Base-by-base conservation (phyloP, 2,329 filamentous ascomycete species). In the Botrytis byssoidea region DNA sequence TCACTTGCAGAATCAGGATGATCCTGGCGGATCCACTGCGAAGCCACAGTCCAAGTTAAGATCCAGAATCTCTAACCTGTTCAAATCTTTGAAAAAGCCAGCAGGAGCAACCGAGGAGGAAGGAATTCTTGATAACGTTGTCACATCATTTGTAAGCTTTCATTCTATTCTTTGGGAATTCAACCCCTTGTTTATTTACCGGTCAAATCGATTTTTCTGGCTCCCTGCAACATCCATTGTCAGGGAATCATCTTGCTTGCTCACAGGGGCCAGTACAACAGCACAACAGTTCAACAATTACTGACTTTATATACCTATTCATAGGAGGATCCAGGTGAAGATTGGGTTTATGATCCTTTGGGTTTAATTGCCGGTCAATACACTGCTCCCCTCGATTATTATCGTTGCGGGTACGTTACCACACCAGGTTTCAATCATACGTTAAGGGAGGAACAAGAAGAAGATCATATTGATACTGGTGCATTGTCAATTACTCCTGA, bases 1-100 rank as follows among this genome's bases (percentile, higher is more conserved):
- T 69, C 29, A 69, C 64, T 37, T 51, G 14, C 10, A 69, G 66
- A 42, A 64, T n/a, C 37, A 29, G 60, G 60, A 63, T 64, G n/a
- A 59, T 69, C 48, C 48, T 42, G 35, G 65, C 25, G 60, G 5
- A 40, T 37, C 66, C 18, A n/a, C n/a, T 7, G 25, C n/a, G 4
- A 69, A 44, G 48, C 65, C 65, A 55, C 25, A 29, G 29, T 46
- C 40, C n/a, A 55, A n/a, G 40, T n/a, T 57, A 16, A 32, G 37
- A 40, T 20, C 35, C 20, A 69, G 12, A 22, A 8, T 69, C 18
- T 69, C 48, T 22, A 22, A n/a, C 18, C 55, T 69, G 8, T 55
- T 55, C 10, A 55, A 29, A 55, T 29, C 51, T 18, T 32, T 57
- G 8, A n/a, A 29, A 57, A 57, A 18, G 51, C 6, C 14, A 57